Percentiles rank a stretch among this genome's conserved stretches.
Conservation (phyloP, 768 basidiomycete genomes). For the Lentinula edodes region DNA sequence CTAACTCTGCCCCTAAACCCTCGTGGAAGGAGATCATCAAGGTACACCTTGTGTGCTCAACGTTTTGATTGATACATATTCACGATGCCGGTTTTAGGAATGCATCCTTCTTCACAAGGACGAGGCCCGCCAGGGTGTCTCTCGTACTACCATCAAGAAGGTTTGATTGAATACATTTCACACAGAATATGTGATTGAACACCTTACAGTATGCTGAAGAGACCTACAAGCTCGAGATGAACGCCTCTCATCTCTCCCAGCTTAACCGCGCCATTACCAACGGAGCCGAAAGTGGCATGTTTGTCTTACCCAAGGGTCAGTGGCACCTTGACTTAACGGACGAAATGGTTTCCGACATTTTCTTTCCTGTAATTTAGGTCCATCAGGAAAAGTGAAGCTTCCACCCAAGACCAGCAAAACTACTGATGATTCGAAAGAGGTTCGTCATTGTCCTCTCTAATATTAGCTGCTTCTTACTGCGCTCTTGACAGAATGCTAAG, state of each 20-base stretch:
- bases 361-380: slow-evolving; percentile 18
- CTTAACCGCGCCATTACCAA: slow-evolving; percentile 68
- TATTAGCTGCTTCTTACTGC: slow-evolving; percentile 2
- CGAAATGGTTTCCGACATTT: no score
- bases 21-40: slow-evolving; percentile 54
- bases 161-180: slow-evolving; percentile 28
- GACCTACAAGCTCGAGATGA: slow-evolving; percentile 70
- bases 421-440: slow-evolving; percentile 18
- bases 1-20: slow-evolving; percentile 29
- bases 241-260: slow-evolving; percentile 60
- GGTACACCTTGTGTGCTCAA: slow-evolving; percentile 20
- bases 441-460: not conserved
- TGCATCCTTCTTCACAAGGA: slow-evolving; percentile 63
- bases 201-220: slow-evolving; percentile 69
- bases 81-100: slow-evolving; percentile 41
- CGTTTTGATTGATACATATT: not conserved
- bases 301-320: slow-evolving; percentile 26
- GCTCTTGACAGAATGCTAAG: slow-evolving; percentile 38
- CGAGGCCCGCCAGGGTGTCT: slow-evolving; percentile 67
- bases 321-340: not conserved
- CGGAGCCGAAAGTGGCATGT: slow-evolving; percentile 50
- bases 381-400: slow-evolving; percentile 62
- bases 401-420: slow-evolving; percentile 46
- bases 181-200: slow-evolving; percentile 12
- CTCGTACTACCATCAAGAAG: slow-evolving; percentile 78